phyloP scores from a whole-genome alignment of 495 filamentous ascomycete species.

The Daldinia caldariorum region DNA sequence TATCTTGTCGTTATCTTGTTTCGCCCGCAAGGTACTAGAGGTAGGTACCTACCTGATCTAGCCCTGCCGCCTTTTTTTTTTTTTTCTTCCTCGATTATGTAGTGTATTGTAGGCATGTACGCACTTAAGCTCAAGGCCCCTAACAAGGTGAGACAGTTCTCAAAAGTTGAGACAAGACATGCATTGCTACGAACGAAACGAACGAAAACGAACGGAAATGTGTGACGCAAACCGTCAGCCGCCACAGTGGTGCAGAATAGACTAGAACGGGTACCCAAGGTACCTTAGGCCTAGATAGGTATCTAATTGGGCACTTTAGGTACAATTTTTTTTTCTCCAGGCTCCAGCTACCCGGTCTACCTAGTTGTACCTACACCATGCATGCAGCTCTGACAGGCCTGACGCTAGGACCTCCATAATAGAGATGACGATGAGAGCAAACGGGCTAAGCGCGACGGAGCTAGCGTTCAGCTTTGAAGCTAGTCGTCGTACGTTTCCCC shows the following conservation, averaged over 20 bases:
- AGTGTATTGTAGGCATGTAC: slow-evolving; percentile 7
- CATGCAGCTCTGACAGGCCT: too few relatives aligned
- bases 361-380: too few relatives aligned
- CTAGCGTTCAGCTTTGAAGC: neutral
- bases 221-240: slow-evolving; percentile 36
- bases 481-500: neutral
- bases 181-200: neutral
- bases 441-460: neutral
- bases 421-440: neutral
- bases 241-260: slow-evolving; percentile 21
- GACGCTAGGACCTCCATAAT: neutral
- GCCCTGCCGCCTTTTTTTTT: too few relatives aligned
- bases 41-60: too few relatives aligned
- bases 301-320: too few relatives aligned
- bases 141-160: slow-evolving; percentile 3
- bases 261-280: too few relatives aligned
- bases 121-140: slow-evolving; percentile 24
- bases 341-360: too few relatives aligned
- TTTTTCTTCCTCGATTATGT: neutral
- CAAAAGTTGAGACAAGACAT: slow-evolving; percentile 14
- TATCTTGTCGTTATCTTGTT: neutral
- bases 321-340: too few relatives aligned
- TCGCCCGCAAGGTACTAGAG: neutral
- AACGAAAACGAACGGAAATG: neutral
- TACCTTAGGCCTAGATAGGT: too few relatives aligned